These are phyloP conservation scores for Cladosporium sphaerospermum DNA, from an alignment of 2,329 filamentous ascomycete species.

Conservation along the genomic window DNA sequence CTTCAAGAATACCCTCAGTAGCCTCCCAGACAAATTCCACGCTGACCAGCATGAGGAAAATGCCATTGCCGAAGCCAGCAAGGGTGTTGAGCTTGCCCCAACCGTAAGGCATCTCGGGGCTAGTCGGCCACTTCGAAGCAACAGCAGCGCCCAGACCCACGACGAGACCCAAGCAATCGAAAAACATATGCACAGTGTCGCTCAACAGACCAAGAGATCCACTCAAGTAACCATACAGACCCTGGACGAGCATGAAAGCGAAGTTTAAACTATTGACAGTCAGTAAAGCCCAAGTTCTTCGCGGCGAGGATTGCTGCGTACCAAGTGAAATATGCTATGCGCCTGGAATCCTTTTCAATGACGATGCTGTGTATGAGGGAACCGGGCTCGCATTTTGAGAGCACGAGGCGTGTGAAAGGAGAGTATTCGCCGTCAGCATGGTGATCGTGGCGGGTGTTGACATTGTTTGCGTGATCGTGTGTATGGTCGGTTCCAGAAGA, in stretches of 20 bases:
- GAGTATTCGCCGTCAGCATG: slow-evolving; percentile 50
- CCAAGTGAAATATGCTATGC: slow-evolving; percentile 97
- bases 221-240: slow-evolving; percentile 87
- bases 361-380: slow-evolving; percentile 81
- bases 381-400: slow-evolving; percentile 63
- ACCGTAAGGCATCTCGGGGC: slow-evolving; percentile 82
- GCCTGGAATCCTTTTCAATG: slow-evolving; percentile 82
- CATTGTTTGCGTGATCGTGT: slow-evolving; percentile 27
- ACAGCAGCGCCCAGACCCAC: slow-evolving; percentile 89
- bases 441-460: slow-evolving; percentile 24
- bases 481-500: slow-evolving; percentile 25
- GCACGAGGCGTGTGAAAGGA: slow-evolving; percentile 62
- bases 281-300: no score
- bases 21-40: slow-evolving; percentile 95
- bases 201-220: slow-evolving; percentile 92
- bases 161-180: slow-evolving; percentile 87
- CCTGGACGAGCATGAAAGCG: slow-evolving; percentile 87
- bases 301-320: slow-evolving; percentile 38
- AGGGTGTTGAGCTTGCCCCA: slow-evolving; percentile 96
- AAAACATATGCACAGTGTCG: slow-evolving; percentile 99
- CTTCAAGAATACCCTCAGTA: slow-evolving; percentile 77
- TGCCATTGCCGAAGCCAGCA: slow-evolving; percentile 92
- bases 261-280: slow-evolving; percentile 68
- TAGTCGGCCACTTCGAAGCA: slow-evolving; percentile 94
- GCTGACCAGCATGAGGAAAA: slow-evolving; percentile 92